phyloP scores from a whole-genome alignment of 2,329 filamentous ascomycete genomes.

The Ophiostoma tasmaniense region DNA sequence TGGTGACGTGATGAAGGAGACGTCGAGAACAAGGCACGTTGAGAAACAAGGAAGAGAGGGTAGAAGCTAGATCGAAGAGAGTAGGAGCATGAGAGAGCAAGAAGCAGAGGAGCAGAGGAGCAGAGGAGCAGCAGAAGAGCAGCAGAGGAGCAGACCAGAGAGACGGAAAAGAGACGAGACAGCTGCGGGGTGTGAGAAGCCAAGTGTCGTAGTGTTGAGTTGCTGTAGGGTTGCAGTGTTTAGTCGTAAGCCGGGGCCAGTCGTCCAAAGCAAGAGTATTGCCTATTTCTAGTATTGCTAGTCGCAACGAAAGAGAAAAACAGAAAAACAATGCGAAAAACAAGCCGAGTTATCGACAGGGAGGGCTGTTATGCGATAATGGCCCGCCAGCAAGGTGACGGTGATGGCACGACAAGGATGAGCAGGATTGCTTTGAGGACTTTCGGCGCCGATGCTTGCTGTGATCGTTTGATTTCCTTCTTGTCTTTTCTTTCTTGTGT shows the following conservation, averaged over 20 bases:
- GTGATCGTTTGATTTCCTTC: neutral
- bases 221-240: neutral
- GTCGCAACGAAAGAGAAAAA: neutral
- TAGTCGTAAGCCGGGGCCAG: neutral
- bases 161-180: neutral
- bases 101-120: neutral
- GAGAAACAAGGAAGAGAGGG: neutral
- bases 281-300: neutral
- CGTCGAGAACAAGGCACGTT: neutral
- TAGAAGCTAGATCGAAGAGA: neutral
- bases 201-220: slow-evolving; percentile 3
- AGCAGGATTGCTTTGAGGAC: too few relatives aligned
- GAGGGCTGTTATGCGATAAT: neutral
- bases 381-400: slow-evolving; percentile 3
- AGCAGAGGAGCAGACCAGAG: neutral
- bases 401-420: neutral
- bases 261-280: neutral
- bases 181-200: slow-evolving; percentile 2
- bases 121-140: neutral
- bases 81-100: neutral
- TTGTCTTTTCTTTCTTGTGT: neutral
- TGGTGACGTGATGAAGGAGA: neutral
- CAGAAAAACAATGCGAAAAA: neutral
- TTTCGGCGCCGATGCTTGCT: too few relatives aligned
- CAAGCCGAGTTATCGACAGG: too few relatives aligned